phyloP scores from a whole-genome alignment of 768 basidiomycete species.

The Rhizopogon salebrosus region DNA sequence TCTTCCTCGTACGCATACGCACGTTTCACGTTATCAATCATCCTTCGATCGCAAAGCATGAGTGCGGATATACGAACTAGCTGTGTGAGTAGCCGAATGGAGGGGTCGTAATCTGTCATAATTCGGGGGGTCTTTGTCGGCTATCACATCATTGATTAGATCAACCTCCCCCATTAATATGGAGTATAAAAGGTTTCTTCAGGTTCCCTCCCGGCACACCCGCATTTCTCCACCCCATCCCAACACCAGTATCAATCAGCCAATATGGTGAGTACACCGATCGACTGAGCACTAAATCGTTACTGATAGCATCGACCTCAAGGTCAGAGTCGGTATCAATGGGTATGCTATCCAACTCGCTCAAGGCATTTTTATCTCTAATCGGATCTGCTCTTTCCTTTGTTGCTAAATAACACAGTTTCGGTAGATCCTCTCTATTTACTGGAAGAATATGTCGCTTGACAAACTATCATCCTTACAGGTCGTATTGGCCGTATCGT shows the following conservation, averaged over 20 bases:
- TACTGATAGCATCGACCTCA: slow-evolving; percentile 14
- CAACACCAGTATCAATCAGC: slow-evolving; percentile 5
- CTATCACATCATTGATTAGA: slow-evolving; percentile 1
- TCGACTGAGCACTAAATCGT: neutral
- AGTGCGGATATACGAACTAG: no score
- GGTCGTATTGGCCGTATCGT: slow-evolving; percentile 99
- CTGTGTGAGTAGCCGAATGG: no score
- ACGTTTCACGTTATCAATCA: slow-evolving; percentile 7
- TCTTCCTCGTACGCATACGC: neutral
- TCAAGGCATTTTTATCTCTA: slow-evolving; percentile 6
- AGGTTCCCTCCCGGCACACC: neutral
- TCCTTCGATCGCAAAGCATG: no score
- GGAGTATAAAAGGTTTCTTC: slow-evolving; percentile 20
- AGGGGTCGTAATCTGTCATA: no score
- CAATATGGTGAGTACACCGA: slow-evolving; percentile 20
- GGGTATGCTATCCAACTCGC: slow-evolving; percentile 51
- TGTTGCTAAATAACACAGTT: slow-evolving; percentile 38
- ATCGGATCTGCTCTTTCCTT: slow-evolving; percentile 2
- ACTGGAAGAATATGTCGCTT: neutral
- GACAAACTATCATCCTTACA: slow-evolving; percentile 12
- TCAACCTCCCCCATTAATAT: neutral
- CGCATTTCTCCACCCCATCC: slow-evolving; percentile 3
- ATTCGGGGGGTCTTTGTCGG: neutral
- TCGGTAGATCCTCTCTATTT: slow-evolving; percentile 38
- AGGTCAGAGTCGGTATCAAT: slow-evolving; percentile 93